These are phyloP conservation scores for Plasmodium vinckei DNA, from an alignment of 169 alveolate species.

Conservation along the genomic window DNA sequence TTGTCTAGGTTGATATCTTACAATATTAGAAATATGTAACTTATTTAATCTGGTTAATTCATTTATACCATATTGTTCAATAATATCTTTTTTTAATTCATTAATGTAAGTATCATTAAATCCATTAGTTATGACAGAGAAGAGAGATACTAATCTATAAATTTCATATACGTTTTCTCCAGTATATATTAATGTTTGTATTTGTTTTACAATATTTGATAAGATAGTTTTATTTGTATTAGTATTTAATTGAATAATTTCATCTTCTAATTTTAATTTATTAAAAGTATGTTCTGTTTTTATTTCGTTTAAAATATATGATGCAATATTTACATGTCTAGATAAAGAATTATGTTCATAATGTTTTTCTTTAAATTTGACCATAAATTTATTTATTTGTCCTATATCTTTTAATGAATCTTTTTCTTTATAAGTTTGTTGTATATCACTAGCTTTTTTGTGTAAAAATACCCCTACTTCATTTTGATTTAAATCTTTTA, in stretches of 20 bases:
- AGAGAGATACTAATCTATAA: slow-evolving; percentile 77
- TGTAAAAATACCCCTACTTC: slow-evolving; percentile 89
- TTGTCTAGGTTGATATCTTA: slow-evolving; percentile 35
- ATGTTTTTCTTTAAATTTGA: slow-evolving; percentile 89
- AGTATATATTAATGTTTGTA: slow-evolving; percentile 78
- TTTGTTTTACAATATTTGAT: slow-evolving; percentile 68
- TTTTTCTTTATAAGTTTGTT: slow-evolving; percentile 88
- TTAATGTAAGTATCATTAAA: slow-evolving; percentile 74
- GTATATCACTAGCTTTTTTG: slow-evolving; percentile 89
- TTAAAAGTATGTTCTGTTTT: slow-evolving; percentile 82
- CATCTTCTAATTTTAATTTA: slow-evolving; percentile 88
- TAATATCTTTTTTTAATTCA: slow-evolving; percentile 80
- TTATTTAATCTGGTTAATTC: slow-evolving; percentile 76
- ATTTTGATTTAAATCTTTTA: slow-evolving; percentile 86
- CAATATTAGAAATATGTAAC: slow-evolving; percentile 37
- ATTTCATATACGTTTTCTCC: slow-evolving; percentile 76
- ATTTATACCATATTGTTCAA: slow-evolving; percentile 82
- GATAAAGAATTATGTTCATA: slow-evolving; percentile 91
- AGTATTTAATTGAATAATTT: slow-evolving; percentile 77
- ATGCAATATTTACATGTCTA: slow-evolving; percentile 90
- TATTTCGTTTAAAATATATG: slow-evolving; percentile 83
- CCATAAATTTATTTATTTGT: slow-evolving; percentile 89
- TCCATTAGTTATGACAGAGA: slow-evolving; percentile 79
- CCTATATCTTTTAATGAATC: slow-evolving; percentile 87
- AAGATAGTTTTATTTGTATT: slow-evolving; percentile 76